Conservation (phyloP, 2,329 filamentous ascomycete genomes). For the Ophiosphaerella herpotricha region DNA sequence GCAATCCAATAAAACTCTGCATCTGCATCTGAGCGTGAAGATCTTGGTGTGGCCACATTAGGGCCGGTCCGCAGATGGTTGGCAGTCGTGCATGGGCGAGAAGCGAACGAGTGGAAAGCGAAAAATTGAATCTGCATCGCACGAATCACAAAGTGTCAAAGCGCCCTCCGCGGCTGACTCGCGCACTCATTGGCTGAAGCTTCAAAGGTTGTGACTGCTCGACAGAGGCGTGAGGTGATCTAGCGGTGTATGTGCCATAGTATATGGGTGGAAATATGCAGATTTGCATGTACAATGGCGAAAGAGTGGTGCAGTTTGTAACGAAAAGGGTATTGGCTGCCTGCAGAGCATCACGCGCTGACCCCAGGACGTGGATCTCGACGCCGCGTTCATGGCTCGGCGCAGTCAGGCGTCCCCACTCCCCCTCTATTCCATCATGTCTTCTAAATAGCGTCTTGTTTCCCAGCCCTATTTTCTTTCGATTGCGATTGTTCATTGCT, state of each 20-base stretch:
- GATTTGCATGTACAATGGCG: neutral
- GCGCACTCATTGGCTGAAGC: slow-evolving; percentile 23
- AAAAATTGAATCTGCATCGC: slow-evolving; percentile 19
- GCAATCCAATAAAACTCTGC: slow-evolving; percentile 17
- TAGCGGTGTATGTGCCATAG: neutral
- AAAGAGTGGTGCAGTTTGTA: slow-evolving; percentile 14
- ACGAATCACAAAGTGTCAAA: slow-evolving; percentile 1
- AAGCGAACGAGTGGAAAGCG: slow-evolving; percentile 25
- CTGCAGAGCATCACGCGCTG: slow-evolving; percentile 25
- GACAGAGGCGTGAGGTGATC: neutral
- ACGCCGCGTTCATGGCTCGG: slow-evolving; percentile 7
- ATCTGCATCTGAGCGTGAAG: slow-evolving; percentile 4
- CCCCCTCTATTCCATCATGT: slow-evolving; percentile 10
- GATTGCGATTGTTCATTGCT: no score
- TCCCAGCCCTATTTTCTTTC: neutral
- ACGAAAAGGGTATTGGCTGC: slow-evolving; percentile 10
- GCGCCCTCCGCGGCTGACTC: slow-evolving; percentile 29
- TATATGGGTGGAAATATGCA: neutral
- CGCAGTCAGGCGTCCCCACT: slow-evolving; percentile 21
- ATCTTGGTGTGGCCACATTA: slow-evolving; percentile 1
- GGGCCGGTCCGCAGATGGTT: slow-evolving; percentile 5
- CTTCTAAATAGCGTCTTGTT: slow-evolving; percentile 22
- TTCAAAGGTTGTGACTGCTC: neutral
- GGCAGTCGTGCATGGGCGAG: slow-evolving; percentile 15
- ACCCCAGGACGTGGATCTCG: slow-evolving; percentile 14